Percentiles rank a stretch among this genome's conserved stretches.
Conservation (phyloP, 1,284 basidiomycete genomes). For the Caloboletus firmus region DNA sequence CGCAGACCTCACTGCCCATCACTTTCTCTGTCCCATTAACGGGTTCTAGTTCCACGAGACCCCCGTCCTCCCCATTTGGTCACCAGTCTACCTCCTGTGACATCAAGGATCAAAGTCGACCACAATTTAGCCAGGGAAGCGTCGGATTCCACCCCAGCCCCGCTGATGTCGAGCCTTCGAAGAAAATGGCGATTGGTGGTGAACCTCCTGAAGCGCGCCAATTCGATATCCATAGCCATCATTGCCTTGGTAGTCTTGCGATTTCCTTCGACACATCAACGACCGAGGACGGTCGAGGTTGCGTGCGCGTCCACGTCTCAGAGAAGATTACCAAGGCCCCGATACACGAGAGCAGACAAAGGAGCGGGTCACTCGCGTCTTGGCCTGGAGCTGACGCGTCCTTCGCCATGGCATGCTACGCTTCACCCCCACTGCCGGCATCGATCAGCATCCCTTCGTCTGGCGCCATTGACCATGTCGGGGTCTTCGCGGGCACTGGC, state of each 20-base stretch:
- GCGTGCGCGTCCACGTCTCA: conserved; percentile 66
- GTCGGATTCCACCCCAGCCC: conserved; percentile 56
- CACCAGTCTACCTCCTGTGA: conserved; percentile 54
- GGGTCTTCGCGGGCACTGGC: conserved; percentile 21
- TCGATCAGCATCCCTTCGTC: conserved; percentile 21
- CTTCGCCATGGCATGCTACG: conserved; percentile 28
- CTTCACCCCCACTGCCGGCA: conserved; percentile 33
- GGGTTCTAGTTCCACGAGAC: conserved; percentile 37
- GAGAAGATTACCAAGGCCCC: conserved; percentile 41
- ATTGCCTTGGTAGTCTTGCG: conserved; percentile 56
- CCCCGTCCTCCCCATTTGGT: conserved; percentile 49
- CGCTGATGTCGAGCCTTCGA: conserved; percentile 37
- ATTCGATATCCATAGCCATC: conserved; percentile 49
- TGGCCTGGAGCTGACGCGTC: conserved; percentile 28
- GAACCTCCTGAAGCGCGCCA: conserved; percentile 46
- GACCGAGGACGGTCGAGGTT: conserved; percentile 66
- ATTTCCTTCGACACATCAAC: conserved; percentile 69
- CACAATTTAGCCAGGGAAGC: conserved; percentile 39
- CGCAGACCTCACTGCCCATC: conserved; percentile 51
- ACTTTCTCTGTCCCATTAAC: conserved; percentile 54
- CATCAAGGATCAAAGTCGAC: conserved; percentile 58
- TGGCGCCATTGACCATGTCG: conserved; percentile 26
- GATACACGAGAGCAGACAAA: conserved; percentile 28
- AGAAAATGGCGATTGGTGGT: conserved; percentile 34
- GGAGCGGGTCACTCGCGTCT: conserved; percentile 32